phyloP scores from a whole-genome alignment of 345 rosid species.

The Triadica sebifera region DNA sequence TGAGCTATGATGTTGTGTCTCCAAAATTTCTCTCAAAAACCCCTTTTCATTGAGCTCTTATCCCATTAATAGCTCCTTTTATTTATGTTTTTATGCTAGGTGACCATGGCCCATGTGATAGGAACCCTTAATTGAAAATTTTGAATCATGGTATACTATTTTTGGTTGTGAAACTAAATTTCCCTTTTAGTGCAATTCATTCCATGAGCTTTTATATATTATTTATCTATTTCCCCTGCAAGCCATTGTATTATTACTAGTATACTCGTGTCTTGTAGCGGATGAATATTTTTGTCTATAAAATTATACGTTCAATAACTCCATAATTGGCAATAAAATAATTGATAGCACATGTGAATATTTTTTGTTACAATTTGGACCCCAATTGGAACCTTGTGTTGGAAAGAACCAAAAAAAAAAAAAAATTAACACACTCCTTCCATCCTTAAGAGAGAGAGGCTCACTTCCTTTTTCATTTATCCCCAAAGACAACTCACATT shows the following conservation, averaged over 20 bases:
- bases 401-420: background rate
- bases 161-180: background rate
- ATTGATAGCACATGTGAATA: background rate
- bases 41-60: background rate
- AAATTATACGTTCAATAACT: background rate
- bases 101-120: background rate
- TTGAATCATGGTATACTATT: background rate
- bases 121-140: background rate
- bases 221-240: background rate
- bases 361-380: background rate
- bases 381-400: background rate
- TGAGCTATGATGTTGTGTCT: no score
- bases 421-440: no score
- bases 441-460: no score
- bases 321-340: background rate
- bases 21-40: no score
- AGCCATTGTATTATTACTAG: no score
- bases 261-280: no score
- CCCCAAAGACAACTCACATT: no score
- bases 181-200: background rate
- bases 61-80: background rate
- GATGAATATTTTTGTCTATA: no score
- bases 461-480: no score
- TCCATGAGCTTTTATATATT: background rate
- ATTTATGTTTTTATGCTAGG: background rate